These are phyloP conservation scores for Triticum turgidum DNA, from an alignment of 176 grass and related monocot genomes.

Conservation along the genomic window DNA sequence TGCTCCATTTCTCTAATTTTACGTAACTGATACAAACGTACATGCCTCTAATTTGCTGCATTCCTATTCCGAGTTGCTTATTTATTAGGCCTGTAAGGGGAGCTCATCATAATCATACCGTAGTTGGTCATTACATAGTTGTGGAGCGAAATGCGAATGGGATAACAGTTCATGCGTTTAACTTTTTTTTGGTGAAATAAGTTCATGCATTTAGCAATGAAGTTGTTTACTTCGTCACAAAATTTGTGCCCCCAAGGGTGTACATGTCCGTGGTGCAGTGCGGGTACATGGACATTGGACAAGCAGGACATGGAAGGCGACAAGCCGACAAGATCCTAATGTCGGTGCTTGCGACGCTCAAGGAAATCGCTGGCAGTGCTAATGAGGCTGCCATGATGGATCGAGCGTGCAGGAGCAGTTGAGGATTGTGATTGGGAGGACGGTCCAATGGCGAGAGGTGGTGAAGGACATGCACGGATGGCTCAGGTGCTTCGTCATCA, in stretches of 20 bases:
- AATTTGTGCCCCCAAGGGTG: neutral
- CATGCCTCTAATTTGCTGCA: neutral
- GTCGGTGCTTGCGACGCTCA: too few species aligned
- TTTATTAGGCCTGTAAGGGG: neutral
- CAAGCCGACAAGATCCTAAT: neutral
- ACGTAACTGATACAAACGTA: neutral
- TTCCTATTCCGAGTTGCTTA: neutral
- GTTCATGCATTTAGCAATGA: neutral
- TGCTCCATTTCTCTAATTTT: neutral
- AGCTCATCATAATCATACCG: neutral
- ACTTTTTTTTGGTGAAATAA: too few species aligned
- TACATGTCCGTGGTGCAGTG: too few species aligned
- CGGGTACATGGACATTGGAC: too few species aligned
- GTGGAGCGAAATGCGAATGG: neutral
- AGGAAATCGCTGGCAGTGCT: neutral
- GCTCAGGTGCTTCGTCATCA: conserved; percentile 21
- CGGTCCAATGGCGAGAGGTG: neutral
- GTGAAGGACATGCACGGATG: neutral
- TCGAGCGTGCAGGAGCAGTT: neutral
- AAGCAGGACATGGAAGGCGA: too few species aligned
- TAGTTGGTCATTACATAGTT: neutral
- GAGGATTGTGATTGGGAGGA: conserved; percentile 27
- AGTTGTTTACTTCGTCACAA: neutral
- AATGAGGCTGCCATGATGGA: conserved; percentile 9
- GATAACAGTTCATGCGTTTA: neutral